Conservation (phyloP, 2,329 filamentous ascomycete species). For the Pseudogymnoascus verrucosus region DNA sequence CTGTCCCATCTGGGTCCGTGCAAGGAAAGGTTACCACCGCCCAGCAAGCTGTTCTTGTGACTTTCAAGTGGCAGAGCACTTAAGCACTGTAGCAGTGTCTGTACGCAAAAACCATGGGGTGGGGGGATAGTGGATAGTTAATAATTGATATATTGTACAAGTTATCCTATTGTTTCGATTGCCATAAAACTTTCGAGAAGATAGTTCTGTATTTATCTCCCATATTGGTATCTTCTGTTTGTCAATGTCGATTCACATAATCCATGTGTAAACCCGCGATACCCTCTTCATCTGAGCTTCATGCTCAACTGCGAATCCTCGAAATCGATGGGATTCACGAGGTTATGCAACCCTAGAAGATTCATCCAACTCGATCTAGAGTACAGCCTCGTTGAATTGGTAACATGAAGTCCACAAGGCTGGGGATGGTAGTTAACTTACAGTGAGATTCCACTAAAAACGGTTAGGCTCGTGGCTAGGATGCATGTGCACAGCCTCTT, state of each 20-base stretch:
- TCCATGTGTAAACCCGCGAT: too few relatives aligned
- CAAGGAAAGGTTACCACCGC: conserved; percentile 26
- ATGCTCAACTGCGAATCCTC: too few relatives aligned
- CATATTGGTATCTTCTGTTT: too few relatives aligned
- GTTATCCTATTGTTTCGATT: neutral
- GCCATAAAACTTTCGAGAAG: neutral
- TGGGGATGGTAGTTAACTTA: neutral
- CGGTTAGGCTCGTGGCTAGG: neutral
- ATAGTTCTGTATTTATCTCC: neutral
- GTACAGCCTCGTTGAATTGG: neutral
- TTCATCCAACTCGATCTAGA: neutral
- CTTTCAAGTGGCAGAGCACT: conserved; percentile 24
- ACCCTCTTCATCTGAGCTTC: too few relatives aligned
- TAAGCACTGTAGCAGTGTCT: neutral
- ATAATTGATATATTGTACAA: neutral
- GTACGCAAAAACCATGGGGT: neutral
- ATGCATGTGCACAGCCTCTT: neutral
- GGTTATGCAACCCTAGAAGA: neutral
- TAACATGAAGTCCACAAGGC: neutral
- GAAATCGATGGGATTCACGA: too few relatives aligned
- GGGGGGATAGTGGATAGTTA: neutral
- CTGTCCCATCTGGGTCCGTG: conserved; percentile 25
- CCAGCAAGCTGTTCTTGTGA: conserved; percentile 23
- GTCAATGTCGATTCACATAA: too few relatives aligned
- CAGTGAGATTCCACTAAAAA: neutral